Evolutionary conservation across 2,329 filamentous ascomycete species (phyloP).

Genomic region (Podosphaera fusca): DNA sequence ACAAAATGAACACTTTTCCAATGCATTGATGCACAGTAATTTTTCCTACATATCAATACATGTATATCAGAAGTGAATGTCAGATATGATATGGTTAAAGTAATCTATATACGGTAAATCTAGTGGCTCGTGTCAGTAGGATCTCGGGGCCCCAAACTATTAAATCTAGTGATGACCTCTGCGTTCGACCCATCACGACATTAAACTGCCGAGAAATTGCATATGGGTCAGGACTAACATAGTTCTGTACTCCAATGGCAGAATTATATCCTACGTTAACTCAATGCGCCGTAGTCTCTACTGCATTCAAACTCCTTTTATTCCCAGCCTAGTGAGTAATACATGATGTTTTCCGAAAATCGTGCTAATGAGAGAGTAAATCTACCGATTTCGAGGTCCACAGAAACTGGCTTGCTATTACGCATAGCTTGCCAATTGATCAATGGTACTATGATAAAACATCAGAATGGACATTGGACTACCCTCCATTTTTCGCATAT

Average conservation of each 20-base stretch:
- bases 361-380: conserved; percentile 36
- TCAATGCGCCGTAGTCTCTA: conserved; percentile 69
- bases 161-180: no score
- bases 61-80: no score
- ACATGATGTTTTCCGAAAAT: neutral
- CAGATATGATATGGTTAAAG: no score
- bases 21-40: no score
- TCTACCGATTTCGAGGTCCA: conserved; percentile 98
- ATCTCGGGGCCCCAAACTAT: no score
- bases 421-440: conserved; percentile 62
- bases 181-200: no score
- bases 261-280: conserved; percentile 68
- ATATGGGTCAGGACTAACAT: no score
- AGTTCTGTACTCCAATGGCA: conserved; percentile 30
- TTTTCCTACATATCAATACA: no score
- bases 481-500: conserved; percentile 91
- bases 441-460: conserved; percentile 96
- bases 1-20: no score
- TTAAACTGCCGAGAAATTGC: no score
- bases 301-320: conserved; percentile 73
- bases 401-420: conserved; percentile 94
- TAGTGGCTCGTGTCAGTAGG: no score
- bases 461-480: conserved; percentile 98
- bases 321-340: conserved; percentile 80
- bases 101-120: no score